Base-by-base conservation (phyloP, 371 early-diverging fungal species). In the Racocetra persica region DNA sequence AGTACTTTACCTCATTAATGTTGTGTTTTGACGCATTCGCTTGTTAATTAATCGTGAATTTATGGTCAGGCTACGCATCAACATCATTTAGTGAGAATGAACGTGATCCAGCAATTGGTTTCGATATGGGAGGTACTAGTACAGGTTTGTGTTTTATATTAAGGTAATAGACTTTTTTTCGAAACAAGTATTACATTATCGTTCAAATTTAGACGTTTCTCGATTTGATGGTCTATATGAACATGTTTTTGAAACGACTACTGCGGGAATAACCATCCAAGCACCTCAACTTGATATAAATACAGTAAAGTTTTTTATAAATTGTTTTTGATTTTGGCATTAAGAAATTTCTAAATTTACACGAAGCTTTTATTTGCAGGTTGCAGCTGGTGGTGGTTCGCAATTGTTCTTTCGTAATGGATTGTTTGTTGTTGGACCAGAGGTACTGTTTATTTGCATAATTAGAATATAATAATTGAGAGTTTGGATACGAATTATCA, bases 381-480 rank as follows among this genome's bases (percentile, higher is more conserved):
- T 96, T 1, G 98, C 98, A 13, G 98, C 99, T 7, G 99, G 99
- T 52, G 99, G 99, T 49, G 97, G 97, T 1, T 97, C 97, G n/a
- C 91, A 94, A 77, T 86, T 98, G 52, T 95, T 95, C 83, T 98
- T 94, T 86, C 89, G 94, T 54, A 97, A 96, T 82, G 98, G 98
- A 16, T 92, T 98, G 88, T 96, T 98, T 88, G 92, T 90, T 5
- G 98, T 98, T 4, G 99, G 98, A 10, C 96, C 96, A n/a, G 94
- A 94, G 85, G 93, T 92, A 84, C 77, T 73, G 24, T 3, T 4
- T 16, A 22, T 65, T 52, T 76, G n/a, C 20, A 22, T 59, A n/a
- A 18, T 59, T 18, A 73, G 41, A 18, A 20, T 60, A 57, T 6
- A 51, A 66, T 51, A 26, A 1, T 51, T 52, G 45, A 45, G 4